These are phyloP conservation scores for Handroanthus guayacan DNA, from an alignment of 257 asterid genomes.

Conservation along the genomic window DNA sequence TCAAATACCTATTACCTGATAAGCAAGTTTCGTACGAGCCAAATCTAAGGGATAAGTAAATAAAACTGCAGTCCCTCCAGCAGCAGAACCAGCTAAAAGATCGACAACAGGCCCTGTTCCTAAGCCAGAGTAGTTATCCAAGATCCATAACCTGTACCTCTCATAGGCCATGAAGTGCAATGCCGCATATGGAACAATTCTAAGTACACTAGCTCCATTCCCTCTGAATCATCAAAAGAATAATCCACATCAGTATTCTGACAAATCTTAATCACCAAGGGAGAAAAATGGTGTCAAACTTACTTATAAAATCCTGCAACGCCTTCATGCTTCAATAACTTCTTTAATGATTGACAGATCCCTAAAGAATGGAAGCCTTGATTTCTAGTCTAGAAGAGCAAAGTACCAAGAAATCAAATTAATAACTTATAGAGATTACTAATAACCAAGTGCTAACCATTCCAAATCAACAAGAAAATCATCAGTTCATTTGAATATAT, in stretches of 20 bases:
- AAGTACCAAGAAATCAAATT: background rate
- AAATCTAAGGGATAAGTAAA: conserved; percentile 76
- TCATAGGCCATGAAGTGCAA: conserved; percentile 76
- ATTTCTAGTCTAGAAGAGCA: conserved; percentile 57
- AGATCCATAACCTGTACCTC: conserved; percentile 63
- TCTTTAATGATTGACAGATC: conserved; percentile 63
- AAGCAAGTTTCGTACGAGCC: conserved; percentile 81
- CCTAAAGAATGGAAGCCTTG: conserved; percentile 66
- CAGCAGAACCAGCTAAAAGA: conserved; percentile 75
- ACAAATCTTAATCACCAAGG: background rate
- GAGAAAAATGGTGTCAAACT: conserved; percentile 28
- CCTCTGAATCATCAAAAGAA: conserved; percentile 48
- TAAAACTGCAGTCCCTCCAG: conserved; percentile 79
- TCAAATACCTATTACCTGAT: conserved; percentile 54
- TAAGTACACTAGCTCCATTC: conserved; percentile 75
- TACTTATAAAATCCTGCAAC: conserved; percentile 68
- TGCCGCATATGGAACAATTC: conserved; percentile 76
- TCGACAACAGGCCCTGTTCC: conserved; percentile 70
- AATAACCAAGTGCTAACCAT: background rate
- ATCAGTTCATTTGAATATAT: background rate
- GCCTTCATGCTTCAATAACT: conserved; percentile 67
- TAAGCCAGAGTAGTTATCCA: conserved; percentile 55
- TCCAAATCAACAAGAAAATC: background rate
- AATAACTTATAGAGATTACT: background rate
- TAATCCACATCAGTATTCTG: background rate